Evolutionary conservation across 306 rosid species (phyloP).

Genomic region (Vigna reflexopilosa): DNA sequence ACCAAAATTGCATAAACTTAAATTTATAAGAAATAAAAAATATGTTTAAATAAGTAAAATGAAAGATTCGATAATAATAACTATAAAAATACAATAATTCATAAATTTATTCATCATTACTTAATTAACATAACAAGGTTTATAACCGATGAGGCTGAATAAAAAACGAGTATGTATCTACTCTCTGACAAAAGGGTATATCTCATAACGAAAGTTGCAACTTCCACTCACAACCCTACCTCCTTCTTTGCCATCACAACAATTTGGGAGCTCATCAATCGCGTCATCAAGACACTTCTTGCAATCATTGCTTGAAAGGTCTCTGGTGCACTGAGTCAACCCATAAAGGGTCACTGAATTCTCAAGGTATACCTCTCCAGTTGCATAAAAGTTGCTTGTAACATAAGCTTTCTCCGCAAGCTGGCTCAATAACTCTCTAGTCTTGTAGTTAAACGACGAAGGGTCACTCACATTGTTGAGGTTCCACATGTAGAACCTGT

Average conservation of each 20-base stretch:
- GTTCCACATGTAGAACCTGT: conserved; percentile 28
- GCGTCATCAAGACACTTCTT: conserved; percentile 50
- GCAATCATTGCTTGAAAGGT: conserved; percentile 46
- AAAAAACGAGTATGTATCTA: neutral
- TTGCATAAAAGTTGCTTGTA: conserved; percentile 13
- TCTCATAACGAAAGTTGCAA: conserved; percentile 16
- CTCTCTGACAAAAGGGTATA: neutral
- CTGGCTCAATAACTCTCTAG: conserved; percentile 16
- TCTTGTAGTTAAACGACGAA: conserved; percentile 16
- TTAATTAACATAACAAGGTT: neutral
- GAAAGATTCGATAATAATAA: neutral
- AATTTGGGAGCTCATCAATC: conserved; percentile 31
- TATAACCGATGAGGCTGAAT: neutral
- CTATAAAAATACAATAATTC: neutral
- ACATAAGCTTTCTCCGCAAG: conserved; percentile 16
- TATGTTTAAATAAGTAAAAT: neutral
- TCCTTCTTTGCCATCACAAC: conserved; percentile 47
- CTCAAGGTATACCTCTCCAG: conserved; percentile 23
- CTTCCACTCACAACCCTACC: conserved; percentile 43
- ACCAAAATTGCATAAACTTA: neutral
- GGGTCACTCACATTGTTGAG: conserved; percentile 27
- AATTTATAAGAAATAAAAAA: no score
- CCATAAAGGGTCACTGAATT: conserved; percentile 44
- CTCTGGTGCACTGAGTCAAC: conserved; percentile 53
- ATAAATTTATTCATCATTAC: neutral